Conservation (phyloP, 2,329 filamentous ascomycete species). For the Parastagonospora avenae region DNA sequence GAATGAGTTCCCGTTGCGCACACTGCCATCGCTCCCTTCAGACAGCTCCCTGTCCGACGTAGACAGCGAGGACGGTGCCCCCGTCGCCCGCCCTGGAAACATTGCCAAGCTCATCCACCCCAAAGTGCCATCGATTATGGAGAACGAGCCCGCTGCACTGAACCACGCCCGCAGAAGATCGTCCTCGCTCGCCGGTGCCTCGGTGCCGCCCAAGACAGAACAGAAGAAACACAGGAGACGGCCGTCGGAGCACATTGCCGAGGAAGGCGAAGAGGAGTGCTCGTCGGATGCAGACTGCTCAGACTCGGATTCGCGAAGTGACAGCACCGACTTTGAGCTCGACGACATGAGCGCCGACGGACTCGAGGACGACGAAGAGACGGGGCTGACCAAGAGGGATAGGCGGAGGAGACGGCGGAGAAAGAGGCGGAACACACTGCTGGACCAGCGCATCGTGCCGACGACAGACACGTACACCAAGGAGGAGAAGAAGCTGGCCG, state of each 20-base stretch:
- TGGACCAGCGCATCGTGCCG: slow-evolving; percentile 72
- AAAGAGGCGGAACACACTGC: slow-evolving; percentile 69
- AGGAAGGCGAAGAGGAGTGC: slow-evolving; percentile 40
- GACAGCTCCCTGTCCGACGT: slow-evolving; percentile 32
- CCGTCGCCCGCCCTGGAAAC: slow-evolving; percentile 17
- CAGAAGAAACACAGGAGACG: slow-evolving; percentile 34
- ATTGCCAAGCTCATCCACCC: slow-evolving; percentile 39
- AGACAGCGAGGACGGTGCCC: slow-evolving; percentile 22
- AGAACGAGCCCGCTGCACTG: slow-evolving; percentile 25
- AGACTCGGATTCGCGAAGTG: slow-evolving; percentile 41
- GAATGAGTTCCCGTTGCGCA: slow-evolving; percentile 45
- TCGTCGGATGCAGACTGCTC: slow-evolving; percentile 34
- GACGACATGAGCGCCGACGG: slow-evolving; percentile 70
- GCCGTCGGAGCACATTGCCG: slow-evolving; percentile 40
- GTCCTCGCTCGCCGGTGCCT: slow-evolving; percentile 40
- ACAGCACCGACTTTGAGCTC: slow-evolving; percentile 60
- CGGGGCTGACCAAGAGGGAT: slow-evolving; percentile 77
- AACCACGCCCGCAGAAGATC: slow-evolving; percentile 37
- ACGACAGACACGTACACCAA: slow-evolving; percentile 60
- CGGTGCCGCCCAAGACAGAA: slow-evolving; percentile 24
- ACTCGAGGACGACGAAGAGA: slow-evolving; percentile 83
- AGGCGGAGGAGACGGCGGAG: slow-evolving; percentile 69
- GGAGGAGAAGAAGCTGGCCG: slow-evolving; percentile 76
- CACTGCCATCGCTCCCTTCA: slow-evolving; percentile 42
- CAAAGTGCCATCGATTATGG: slow-evolving; percentile 39